Base-by-base conservation (phyloP, 2,329 filamentous ascomycete species). In the Aureobasidium leucospermi region DNA sequence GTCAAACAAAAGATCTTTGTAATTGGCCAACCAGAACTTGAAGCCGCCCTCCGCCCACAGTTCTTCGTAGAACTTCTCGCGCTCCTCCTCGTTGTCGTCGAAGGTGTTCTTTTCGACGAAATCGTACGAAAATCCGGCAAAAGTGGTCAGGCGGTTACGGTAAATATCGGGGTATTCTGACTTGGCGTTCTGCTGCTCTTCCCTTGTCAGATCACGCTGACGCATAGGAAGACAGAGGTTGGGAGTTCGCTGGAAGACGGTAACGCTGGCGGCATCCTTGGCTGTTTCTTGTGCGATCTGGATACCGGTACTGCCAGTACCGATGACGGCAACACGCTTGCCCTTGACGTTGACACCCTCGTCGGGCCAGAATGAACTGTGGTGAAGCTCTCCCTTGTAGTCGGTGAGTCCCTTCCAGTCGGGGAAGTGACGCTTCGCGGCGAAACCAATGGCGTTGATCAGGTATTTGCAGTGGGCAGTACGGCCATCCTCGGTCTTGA, bases 191-290 rank as follows among this genome's bases (percentile, higher is more conserved):
- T 80, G 71, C 65, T 86, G 81, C 61, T 84, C 80, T 51, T 78
- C 75, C 2, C 68, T 69, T 0, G 76, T 79, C 34, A 85, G 71
- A 1, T 71, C 42, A 4, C 75, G 71, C 59, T 79, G 78, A 4
- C 78, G 75, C 82, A 88, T 85, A 0, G 84, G 84, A 2, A 88
- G 66, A 0, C 82, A 82, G 5, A 86, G 74, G 60, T 87, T 87
- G 0, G 86, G 85, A 1, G 85, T 87, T 10, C 86, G 79, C 64
- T 88, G 82, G 68, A 88, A 87, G 29, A 88, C 81, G 1, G 74
- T 78, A 3, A 88, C 68, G 1, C 72, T 73, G 1, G 62, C 63
- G 19, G 68, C 69, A 32, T 68, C 63, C 42, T 67, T 67, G 38
- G 66, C 67, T 3, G 67, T 63, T 58, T 71, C 69, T 42, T 72